Evolutionary conservation across 75 land plant genomes (phyloP).

Genomic region (Isoetes taiwanensis): DNA sequence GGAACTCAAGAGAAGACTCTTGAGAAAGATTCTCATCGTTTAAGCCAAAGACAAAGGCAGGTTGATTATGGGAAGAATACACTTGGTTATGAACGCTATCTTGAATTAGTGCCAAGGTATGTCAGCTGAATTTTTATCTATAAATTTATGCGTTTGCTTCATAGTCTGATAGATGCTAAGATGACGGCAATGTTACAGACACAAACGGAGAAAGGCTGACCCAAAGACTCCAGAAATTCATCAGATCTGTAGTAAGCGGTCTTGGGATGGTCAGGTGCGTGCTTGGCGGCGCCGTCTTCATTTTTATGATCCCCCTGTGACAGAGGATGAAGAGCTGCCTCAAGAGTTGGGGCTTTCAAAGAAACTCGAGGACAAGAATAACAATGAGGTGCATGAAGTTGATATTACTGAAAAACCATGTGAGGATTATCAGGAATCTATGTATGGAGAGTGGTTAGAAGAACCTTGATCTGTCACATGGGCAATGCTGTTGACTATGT

Average conservation of each 20-base stretch:
- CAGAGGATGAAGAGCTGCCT: constrained; percentile 19
- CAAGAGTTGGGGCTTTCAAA: constrained; percentile 5
- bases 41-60: constrained; percentile 30
- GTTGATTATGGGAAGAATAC: constrained; percentile 38
- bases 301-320: constrained; percentile 24
- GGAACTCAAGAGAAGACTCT: constrained; percentile 3
- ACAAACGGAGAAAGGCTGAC: constrained; percentile 11
- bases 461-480: no score
- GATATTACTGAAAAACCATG: no score
- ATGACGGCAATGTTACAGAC: not conserved
- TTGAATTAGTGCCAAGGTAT: constrained; percentile 25
- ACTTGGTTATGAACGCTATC: constrained; percentile 29
- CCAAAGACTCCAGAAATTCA: constrained; percentile 21
- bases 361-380: no score
- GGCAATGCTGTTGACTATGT: no score
- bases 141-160: not conserved
- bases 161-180: no score
- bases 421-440: no score
- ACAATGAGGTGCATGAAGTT: no score
- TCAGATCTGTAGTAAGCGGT: constrained; percentile 36
- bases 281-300: constrained; percentile 29
- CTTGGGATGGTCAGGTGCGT: constrained; percentile 38
- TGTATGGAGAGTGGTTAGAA: no score
- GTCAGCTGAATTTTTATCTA: not conserved
- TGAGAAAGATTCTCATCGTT: constrained; percentile 23